Evolutionary conservation across 805 yeast genomes (phyloP).

Genomic region (Scheffersomyces stipitis): DNA sequence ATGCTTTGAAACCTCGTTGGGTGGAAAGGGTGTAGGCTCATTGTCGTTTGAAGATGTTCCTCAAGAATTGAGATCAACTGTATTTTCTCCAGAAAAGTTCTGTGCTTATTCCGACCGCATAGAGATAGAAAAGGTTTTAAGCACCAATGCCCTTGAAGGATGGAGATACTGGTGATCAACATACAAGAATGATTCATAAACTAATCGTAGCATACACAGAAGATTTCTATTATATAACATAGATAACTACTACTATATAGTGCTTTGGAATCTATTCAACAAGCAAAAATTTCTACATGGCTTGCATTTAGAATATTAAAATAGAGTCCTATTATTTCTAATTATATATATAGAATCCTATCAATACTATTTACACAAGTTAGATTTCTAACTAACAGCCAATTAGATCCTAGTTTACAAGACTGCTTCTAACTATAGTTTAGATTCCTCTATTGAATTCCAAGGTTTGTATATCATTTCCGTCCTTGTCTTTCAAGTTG

Average conservation of each 20-base stretch:
- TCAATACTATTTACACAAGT: neutral
- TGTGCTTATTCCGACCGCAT: slow-evolving; percentile 38
- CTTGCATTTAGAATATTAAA: too few species aligned
- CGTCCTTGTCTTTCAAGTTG: slow-evolving; percentile 59
- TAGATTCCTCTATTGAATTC: slow-evolving; percentile 94
- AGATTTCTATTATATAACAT: too few species aligned
- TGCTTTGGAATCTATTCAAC: too few species aligned
- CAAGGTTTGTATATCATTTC: slow-evolving; percentile 56
- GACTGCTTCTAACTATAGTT: slow-evolving; percentile 5
- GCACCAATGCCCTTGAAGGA: slow-evolving; percentile 38
- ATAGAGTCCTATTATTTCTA: too few species aligned
- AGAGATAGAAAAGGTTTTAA: slow-evolving; percentile 49
- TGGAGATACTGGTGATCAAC: slow-evolving; percentile 67
- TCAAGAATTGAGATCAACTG: slow-evolving; percentile 7
- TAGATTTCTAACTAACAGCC: slow-evolving; percentile 2
- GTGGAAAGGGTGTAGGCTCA: slow-evolving; percentile 86
- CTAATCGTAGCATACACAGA: too few species aligned
- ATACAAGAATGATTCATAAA: too few species aligned
- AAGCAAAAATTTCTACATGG: too few species aligned
- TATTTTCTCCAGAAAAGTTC: slow-evolving; percentile 37
- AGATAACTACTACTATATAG: too few species aligned
- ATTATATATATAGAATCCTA: neutral
- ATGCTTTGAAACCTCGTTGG: slow-evolving; percentile 76
- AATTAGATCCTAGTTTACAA: too few species aligned
- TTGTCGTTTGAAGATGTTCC: slow-evolving; percentile 17